Base-by-base conservation (phyloP, 2,329 filamentous ascomycete species). In the Ophiocordyceps camponoti-saundersi region DNA sequence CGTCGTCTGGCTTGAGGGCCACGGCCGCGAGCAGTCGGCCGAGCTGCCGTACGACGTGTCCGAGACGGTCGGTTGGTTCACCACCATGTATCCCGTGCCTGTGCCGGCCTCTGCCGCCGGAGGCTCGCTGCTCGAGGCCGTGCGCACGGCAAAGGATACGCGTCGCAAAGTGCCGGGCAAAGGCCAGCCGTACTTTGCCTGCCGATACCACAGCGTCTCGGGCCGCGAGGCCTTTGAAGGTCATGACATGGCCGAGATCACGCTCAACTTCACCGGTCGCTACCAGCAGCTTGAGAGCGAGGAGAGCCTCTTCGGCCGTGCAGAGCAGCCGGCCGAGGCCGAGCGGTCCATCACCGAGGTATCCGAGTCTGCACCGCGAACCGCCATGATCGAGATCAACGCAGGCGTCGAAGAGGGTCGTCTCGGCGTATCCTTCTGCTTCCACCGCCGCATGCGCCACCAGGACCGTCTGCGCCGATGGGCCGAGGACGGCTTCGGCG, bases 241-340 rank as follows among this genome's bases (percentile, higher is more conserved):
- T 1, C 60, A 66, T 48, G 56, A 56, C n/a, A 53, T 59, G 0
- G 62, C 68, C 49, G 71, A 75, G 51, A 50, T 74, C 2, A 55
- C 67, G 0, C 71, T 74, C 58, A 73, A 74, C 53, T 74, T 70
- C 48, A 67, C 11, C 57, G 65, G 45, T 63, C 36, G 46, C 18
- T 51, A 63, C 46, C 68, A 72, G 51, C 65, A 70, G 42, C 57
- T 70, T 2, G 67, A 72, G 47, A 55, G 58, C 0, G 53, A 59
- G 2, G 63, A 61, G 11, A 48, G 46, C 3, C 26, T 52, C 11
- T 50, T 52, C 23, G 45, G 36, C 13, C 39, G 32, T 6, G 23
- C 44, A 1, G 32, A 45, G 21, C 21, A 23, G 10, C 13, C 44
- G 12, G 44, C 36, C 34, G 44, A 45, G 5, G 21, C 44, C 12